Base-by-base conservation (phyloP, 768 basidiomycete genomes). In the Pleurotus djamor region DNA sequence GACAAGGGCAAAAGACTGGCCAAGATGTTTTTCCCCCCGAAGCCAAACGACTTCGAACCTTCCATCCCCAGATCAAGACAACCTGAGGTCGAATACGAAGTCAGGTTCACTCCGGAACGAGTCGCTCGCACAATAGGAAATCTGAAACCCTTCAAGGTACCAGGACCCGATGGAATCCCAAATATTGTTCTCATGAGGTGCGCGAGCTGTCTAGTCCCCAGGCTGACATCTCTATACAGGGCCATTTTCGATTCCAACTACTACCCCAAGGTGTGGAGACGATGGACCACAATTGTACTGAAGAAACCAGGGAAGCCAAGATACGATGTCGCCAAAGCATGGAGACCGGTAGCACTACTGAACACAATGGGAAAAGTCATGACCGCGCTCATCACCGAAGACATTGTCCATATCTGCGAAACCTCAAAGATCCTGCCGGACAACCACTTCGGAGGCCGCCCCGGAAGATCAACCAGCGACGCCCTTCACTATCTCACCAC, bases 251-350 rank as follows among this genome's bases (percentile, higher is more conserved):
- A 59, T 4, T 67, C 75, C 0, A 45, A 64, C 5, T 38, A 60
- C 48, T 72, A 73, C 59, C 74, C 71, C 1, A 56, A 65, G 0
- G 34, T 37, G 9, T 77, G 74, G 72, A 64, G 63, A 35, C n/a
- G 38, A 0, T 71, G 64, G 0, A 61, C 34, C 1, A 75, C 74
- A 0, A 55, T 74, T 0, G 72, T 74, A 0, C 60, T 78, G 0
- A 51, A 66, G 3, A 79, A 79, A 61, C 76, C 77, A 10, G 74
- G 74, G 4, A 71, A 72, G 59, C 58, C 64, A 0, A 68, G 70
- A 61, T 79, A 78, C 65, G 50, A 66, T 4, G 58, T 64, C 0
- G 68, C 75, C 4, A 71, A 69, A 21, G 69, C 74, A 2, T 74
- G 69, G 60, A 63, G 73, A 4, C 76, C 72, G 0, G 71, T 76